Evolutionary conservation across 768 basidiomycete genomes (phyloP), one percentile per base, ranked within the genome.

Genomic region (Lactarius pseudohatsudake): DNA sequence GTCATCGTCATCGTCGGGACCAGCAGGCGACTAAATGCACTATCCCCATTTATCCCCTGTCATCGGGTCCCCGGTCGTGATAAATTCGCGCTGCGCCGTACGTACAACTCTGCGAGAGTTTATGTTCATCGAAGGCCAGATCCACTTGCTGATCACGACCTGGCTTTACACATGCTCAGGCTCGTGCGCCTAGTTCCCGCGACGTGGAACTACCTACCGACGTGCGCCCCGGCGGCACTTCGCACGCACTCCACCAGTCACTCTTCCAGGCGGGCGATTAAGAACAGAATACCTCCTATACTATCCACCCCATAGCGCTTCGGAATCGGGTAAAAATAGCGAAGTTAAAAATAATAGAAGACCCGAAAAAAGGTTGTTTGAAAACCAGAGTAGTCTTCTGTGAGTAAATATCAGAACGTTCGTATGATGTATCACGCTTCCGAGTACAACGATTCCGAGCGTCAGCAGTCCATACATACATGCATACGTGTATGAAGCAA

Each of bases 91-190:
- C 18, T 6, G 34, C 59, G 59, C 58, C 6, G 41, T 64, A 64
- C 58, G 62, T 67, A 67, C 50, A 41, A 22, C 16, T 32, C 32
- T 58, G 36, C 40, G 41, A 30, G 58, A 67, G 66, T 28, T 64
- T 64, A 64, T 63, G 66, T 36, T 64, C 59, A 64, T 63, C 66
- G 58, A 55, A 38, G 22, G 50, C 20, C 32, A 67, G 61, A 63
- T 63, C 58, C 66, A 55, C 43, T 36, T 50, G 41, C 41, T 53
- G 62, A 62, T 62, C 66, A 62, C n/a, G 4, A 34, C 54, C 43
- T 47, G 41, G 41, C 53, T 56, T 57, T 55, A 56, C 58, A 45
- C 53, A 58, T 16, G 54, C 54, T 18, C 32, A n/a, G 45, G 22
- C 11, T 59, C 34, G 15, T 43, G 65, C 61, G 62, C 57, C 62